Evolutionary conservation across 129 eudicot species (phyloP).

Genomic region (Rutidosis leptorrhynchoides): DNA sequence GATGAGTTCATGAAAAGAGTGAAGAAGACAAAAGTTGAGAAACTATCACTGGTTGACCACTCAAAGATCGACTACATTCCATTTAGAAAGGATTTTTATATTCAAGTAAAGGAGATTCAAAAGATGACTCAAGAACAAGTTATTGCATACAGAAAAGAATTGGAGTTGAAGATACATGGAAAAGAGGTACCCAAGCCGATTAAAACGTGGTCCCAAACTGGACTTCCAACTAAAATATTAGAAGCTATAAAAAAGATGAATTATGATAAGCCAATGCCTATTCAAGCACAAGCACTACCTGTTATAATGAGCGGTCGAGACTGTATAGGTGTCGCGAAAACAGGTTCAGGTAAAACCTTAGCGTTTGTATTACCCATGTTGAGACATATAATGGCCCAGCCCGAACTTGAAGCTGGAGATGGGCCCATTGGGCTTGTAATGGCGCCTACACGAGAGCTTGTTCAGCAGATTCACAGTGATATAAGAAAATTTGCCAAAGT

Average conservation of each 20-base stretch:
- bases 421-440: slow-evolving; percentile 1
- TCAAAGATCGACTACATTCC: slow-evolving; percentile 2
- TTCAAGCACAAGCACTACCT: not conserved
- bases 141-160: not conserved
- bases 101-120: slow-evolving; percentile 1
- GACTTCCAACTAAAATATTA: not conserved
- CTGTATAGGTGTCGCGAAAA: not conserved
- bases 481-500: not conserved
- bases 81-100: not conserved
- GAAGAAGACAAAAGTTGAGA: not conserved
- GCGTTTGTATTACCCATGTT: slow-evolving; percentile 4
- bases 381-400: slow-evolving; percentile 3
- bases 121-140: not conserved
- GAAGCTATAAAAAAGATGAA: not conserved
- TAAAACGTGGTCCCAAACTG: not conserved
- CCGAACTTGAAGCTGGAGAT: not conserved
- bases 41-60: not conserved
- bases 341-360: not conserved
- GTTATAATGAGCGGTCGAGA: not conserved
- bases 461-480: not conserved
- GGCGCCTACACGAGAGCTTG: slow-evolving; percentile 7
- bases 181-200: not conserved
- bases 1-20: not conserved
- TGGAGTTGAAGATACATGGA: not conserved
- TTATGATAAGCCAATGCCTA: not conserved